Evolutionary conservation across 73 alveolate species (phyloP).

Genomic region (Blepharisma japonicum): DNA sequence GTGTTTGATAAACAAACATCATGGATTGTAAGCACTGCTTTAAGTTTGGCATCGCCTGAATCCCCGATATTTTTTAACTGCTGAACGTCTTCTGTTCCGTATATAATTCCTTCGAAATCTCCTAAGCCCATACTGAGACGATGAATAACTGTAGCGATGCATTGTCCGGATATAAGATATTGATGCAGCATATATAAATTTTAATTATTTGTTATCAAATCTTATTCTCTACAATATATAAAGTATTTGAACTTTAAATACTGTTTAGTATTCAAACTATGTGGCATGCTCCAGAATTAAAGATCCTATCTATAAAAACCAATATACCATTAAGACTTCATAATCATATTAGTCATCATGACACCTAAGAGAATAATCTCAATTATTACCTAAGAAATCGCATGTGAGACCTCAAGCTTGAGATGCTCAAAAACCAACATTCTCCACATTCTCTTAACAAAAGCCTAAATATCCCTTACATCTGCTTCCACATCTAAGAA

Average conservation of each 20-base stretch:
- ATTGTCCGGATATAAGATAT: neutral
- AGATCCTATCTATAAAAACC: too few relatives aligned
- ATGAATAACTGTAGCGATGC: neutral
- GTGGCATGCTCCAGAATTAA: too few relatives aligned
- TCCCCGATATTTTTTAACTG: neutral
- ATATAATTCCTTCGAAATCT: neutral
- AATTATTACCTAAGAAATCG: too few relatives aligned
- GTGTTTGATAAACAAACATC: neutral
- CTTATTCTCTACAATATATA: too few relatives aligned
- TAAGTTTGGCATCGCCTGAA: neutral
- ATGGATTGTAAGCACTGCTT: neutral
- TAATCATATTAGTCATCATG: too few relatives aligned
- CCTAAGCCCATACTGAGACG: slow-evolving; percentile 19
- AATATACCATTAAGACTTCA: too few relatives aligned
- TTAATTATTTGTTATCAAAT: neutral
- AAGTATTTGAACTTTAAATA: too few relatives aligned
- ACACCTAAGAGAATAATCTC: too few relatives aligned
- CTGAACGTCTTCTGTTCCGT: neutral
- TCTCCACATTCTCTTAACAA: slow-evolving; percentile 30
- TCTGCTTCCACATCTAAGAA: slow-evolving; percentile 19
- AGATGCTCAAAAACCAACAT: slow-evolving; percentile 22
- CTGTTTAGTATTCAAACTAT: too few relatives aligned
- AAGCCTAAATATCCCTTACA: slow-evolving; percentile 23
- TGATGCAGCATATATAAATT: neutral
- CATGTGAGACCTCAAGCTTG: neutral